Percentiles rank a stretch among this genome's conserved stretches.
Conservation (phyloP, 2,329 filamentous ascomycete genomes). For the Hymenoscyphus fraxineus region DNA sequence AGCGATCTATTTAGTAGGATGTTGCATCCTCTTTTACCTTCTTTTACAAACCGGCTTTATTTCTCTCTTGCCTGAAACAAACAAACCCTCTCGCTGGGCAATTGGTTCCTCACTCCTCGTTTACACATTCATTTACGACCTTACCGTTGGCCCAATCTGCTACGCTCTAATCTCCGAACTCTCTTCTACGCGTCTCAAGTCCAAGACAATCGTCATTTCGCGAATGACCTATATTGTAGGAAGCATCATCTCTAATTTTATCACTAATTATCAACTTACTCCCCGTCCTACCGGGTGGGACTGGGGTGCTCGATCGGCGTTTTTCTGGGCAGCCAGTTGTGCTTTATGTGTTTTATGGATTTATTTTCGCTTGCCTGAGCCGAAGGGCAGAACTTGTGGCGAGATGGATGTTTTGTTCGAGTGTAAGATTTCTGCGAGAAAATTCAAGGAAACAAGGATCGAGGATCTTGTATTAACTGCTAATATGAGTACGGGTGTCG, state of each 20-base stretch:
- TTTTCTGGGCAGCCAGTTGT: constrained; percentile 41
- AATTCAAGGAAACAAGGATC: constrained; percentile 9
- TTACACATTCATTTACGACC: constrained; percentile 42
- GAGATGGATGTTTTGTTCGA: constrained; percentile 84
- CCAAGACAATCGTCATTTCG: constrained; percentile 76
- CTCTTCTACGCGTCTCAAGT: constrained; percentile 56
- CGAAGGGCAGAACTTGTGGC: constrained; percentile 70
- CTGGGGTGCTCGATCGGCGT: constrained; percentile 39
- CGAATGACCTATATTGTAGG: constrained; percentile 38
- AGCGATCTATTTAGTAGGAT: constrained; percentile 47
- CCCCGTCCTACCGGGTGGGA: constrained; percentile 41
- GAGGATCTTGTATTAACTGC: background rate
- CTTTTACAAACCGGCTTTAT: constrained; percentile 46
- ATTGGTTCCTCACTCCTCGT: constrained; percentile 40
- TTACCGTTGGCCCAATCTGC: constrained; percentile 43
- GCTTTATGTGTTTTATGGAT: constrained; percentile 39
- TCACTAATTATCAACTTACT: constrained; percentile 65
- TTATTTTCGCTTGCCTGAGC: constrained; percentile 41
- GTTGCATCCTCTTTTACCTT: constrained; percentile 38
- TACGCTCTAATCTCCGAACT: constrained; percentile 43
- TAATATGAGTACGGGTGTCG: background rate
- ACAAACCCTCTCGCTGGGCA: constrained; percentile 44
- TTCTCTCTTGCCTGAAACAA: constrained; percentile 39
- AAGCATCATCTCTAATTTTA: constrained; percentile 40
- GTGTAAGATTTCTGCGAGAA: constrained; percentile 38